phyloP scores from a whole-genome alignment of 768 basidiomycete species.

The Mrakia gelida region DNA sequence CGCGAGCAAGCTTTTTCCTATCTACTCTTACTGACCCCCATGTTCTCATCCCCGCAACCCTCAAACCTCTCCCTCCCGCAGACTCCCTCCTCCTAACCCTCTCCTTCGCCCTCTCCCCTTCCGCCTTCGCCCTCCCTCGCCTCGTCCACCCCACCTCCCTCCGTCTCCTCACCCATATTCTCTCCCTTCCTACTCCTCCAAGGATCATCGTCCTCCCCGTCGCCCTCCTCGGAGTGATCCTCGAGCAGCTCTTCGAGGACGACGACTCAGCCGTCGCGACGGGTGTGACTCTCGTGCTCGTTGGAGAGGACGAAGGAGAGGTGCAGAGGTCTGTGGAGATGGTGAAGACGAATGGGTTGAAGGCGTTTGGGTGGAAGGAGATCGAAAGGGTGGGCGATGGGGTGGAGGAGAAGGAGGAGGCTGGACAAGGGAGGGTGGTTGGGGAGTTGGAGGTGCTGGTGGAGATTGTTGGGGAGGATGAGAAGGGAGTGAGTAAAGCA shows the following conservation, averaged over 20 bases:
- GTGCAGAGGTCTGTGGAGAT: slow-evolving; percentile 53
- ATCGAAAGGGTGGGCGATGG: slow-evolving; percentile 15
- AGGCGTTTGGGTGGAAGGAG: slow-evolving; percentile 58
- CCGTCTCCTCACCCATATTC: slow-evolving; percentile 34
- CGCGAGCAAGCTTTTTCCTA: slow-evolving; percentile 5
- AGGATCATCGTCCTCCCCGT: slow-evolving; percentile 70
- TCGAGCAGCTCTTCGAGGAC: slow-evolving; percentile 66
- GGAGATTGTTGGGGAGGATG: slow-evolving; percentile 53
- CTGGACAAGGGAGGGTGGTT: background rate
- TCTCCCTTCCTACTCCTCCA: slow-evolving; percentile 58
- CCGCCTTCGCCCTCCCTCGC: slow-evolving; percentile 52
- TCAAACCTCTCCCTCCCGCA: slow-evolving; percentile 42
- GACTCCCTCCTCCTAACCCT: slow-evolving; percentile 77
- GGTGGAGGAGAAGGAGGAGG: background rate
- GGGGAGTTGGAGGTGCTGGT: slow-evolving; percentile 18
- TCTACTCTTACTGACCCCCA: slow-evolving; percentile 35
- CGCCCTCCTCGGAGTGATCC: slow-evolving; percentile 60
- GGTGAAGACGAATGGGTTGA: slow-evolving; percentile 55
- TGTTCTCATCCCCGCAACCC: slow-evolving; percentile 10
- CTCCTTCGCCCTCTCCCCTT: slow-evolving; percentile 65
- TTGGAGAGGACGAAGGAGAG: slow-evolving; percentile 54
- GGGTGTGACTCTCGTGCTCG: slow-evolving; percentile 66
- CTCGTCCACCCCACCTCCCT: slow-evolving; percentile 38
- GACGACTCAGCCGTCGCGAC: slow-evolving; percentile 50
- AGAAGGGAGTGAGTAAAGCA: slow-evolving; percentile 38